Conservation (phyloP, 2,329 filamentous ascomycete genomes). For the Westerdykella ornata region DNA sequence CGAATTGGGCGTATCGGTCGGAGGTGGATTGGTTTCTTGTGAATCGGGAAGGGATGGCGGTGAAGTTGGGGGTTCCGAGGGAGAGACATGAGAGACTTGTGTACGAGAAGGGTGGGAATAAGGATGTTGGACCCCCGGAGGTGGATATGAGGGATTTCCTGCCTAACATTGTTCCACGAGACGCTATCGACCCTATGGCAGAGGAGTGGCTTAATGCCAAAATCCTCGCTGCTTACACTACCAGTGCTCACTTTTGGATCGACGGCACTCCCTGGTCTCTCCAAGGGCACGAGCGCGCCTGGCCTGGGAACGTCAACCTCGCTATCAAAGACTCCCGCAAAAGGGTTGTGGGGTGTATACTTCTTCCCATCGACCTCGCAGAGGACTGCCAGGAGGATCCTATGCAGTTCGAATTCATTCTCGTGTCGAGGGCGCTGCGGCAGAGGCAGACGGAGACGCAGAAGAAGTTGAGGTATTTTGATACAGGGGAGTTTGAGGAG, state of each 20-base stretch:
- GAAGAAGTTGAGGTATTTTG: conserved; percentile 2
- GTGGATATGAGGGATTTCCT: not conserved
- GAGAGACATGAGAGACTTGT: not conserved
- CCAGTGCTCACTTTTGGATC: not conserved
- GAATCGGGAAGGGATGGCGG: not conserved
- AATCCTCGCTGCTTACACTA: not conserved
- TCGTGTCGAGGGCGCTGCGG: not conserved
- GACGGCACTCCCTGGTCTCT: not conserved
- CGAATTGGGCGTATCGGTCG: not conserved
- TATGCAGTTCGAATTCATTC: conserved; percentile 3
- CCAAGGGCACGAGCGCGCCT: not conserved
- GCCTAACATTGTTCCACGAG: not conserved
- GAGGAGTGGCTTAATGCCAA: not conserved
- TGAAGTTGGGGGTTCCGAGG: not conserved
- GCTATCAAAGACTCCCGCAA: not conserved
- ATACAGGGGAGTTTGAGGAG: conserved; percentile 2
- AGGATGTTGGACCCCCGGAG: not conserved
- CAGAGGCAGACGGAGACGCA: not conserved
- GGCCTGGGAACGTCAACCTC: not conserved
- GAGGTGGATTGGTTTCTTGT: conserved; percentile 6
- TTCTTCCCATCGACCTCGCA: not conserved
- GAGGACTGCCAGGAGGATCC: not conserved
- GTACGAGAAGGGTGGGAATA: not conserved
- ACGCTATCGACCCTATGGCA: not conserved
- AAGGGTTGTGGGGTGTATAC: not conserved